Conservation (phyloP, 768 basidiomycete genomes). For the Rhizopogon rudus region DNA sequence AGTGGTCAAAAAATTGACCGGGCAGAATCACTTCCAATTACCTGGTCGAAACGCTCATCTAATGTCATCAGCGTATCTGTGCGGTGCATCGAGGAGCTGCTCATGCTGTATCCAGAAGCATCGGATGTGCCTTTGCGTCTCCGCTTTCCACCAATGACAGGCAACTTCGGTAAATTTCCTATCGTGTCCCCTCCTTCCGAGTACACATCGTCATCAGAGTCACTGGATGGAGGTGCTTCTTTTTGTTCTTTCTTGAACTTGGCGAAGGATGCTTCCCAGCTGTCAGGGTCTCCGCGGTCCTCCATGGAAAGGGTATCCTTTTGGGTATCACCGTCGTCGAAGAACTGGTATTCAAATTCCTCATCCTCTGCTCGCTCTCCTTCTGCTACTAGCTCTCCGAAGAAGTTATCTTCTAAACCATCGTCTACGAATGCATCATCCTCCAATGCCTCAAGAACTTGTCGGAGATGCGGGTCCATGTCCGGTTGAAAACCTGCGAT, state of each 20-base stretch:
- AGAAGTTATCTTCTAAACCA: slow-evolving; percentile 69
- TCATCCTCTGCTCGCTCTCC: slow-evolving; percentile 66
- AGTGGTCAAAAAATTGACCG: not conserved
- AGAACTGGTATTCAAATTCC: slow-evolving; percentile 61
- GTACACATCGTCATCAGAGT: slow-evolving; percentile 46
- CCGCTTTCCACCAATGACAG: slow-evolving; percentile 76
- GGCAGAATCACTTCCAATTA: slow-evolving; percentile 23
- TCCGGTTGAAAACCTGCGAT: slow-evolving; percentile 90
- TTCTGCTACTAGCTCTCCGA: slow-evolving; percentile 61
- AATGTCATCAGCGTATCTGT: slow-evolving; percentile 84
- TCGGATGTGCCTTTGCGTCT: slow-evolving; percentile 72
- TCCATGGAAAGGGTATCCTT: slow-evolving; percentile 20
- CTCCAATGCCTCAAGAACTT: slow-evolving; percentile 89
- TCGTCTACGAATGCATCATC: slow-evolving; percentile 93
- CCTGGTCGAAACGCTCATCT: slow-evolving; percentile 94
- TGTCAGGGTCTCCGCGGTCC: slow-evolving; percentile 16
- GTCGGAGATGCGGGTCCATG: slow-evolving; percentile 93
- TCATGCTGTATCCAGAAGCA: slow-evolving; percentile 96
- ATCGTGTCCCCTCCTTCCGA: slow-evolving; percentile 83
- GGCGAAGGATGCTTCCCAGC: slow-evolving; percentile 80
- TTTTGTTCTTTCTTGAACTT: slow-evolving; percentile 62
- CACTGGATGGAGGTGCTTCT: slow-evolving; percentile 19
- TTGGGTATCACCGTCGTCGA: slow-evolving; percentile 36
- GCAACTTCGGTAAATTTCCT: slow-evolving; percentile 64
- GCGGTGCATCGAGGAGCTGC: slow-evolving; percentile 91